Percentiles rank a stretch among this genome's conserved stretches.
These are phyloP conservation scores for Amanita inopinata DNA, from an alignment of 768 basidiomycete genomes.

Conservation along the genomic window DNA sequence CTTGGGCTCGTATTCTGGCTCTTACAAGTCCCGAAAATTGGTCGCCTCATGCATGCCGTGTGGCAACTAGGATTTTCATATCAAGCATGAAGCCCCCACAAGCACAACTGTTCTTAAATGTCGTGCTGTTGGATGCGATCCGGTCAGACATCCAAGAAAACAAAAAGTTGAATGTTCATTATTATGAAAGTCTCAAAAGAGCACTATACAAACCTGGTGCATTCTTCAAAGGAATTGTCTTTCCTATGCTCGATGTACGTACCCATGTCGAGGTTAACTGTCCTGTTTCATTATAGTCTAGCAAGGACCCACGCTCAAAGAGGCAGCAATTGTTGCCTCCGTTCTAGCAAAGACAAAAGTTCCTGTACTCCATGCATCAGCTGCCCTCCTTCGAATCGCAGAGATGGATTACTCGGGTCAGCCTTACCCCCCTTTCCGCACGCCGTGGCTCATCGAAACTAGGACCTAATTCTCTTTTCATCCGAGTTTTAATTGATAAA, in stretches of 20 bases:
- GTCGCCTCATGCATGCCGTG: slow-evolving; percentile 92
- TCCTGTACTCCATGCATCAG: slow-evolving; percentile 94
- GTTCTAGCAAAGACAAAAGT: slow-evolving; percentile 86
- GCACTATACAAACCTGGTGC: slow-evolving; percentile 94
- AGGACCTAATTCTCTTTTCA: slow-evolving; percentile 94
- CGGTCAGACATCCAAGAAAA: slow-evolving; percentile 80
- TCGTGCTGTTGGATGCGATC: slow-evolving; percentile 84
- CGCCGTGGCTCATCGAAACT: not conserved
- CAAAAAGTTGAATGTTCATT: slow-evolving; percentile 87
- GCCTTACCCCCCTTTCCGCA: slow-evolving; percentile 4
- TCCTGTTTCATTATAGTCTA: slow-evolving; percentile 12
- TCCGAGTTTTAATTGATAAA: slow-evolving; percentile 93
- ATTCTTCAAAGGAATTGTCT: slow-evolving; percentile 96
- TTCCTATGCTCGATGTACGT: slow-evolving; percentile 86
- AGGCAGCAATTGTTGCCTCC: slow-evolving; percentile 90
- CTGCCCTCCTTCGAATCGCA: slow-evolving; percentile 85
- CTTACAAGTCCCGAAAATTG: slow-evolving; percentile 88
- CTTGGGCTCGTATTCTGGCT: slow-evolving; percentile 93
- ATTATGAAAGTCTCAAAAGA: slow-evolving; percentile 88
- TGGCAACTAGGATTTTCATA: slow-evolving; percentile 91
- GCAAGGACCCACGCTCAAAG: slow-evolving; percentile 82
- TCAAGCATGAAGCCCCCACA: slow-evolving; percentile 95
- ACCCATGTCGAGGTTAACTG: not conserved
- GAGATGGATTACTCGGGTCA: slow-evolving; percentile 93
- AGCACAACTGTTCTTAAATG: slow-evolving; percentile 85